Percentiles rank a stretch among this genome's conserved stretches.
Evolutionary conservation across 108 stramenopile species (phyloP).

Genomic region (Skeletonema marinoi): DNA sequence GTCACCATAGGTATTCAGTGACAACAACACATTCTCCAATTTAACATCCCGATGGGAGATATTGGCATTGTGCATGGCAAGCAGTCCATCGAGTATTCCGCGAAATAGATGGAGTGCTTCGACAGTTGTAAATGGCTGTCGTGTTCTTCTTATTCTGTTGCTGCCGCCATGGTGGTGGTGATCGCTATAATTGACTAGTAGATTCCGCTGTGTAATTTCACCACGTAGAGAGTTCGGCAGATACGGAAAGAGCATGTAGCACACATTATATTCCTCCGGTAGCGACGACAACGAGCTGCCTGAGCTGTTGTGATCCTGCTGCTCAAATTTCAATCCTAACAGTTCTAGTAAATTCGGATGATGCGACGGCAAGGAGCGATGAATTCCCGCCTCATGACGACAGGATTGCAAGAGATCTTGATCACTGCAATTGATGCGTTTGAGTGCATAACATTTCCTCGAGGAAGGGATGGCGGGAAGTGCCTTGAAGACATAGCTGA

Average conservation of each 20-base stretch:
- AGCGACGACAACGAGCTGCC: slow-evolving; percentile 42
- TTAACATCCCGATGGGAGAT: slow-evolving; percentile 86
- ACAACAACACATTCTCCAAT: slow-evolving; percentile 74
- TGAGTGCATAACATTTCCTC: slow-evolving; percentile 60
- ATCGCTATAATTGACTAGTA: slow-evolving; percentile 12
- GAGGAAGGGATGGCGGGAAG: not conserved
- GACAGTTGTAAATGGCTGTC: slow-evolving; percentile 17
- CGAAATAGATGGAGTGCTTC: slow-evolving; percentile 60
- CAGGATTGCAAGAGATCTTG: slow-evolving; percentile 59
- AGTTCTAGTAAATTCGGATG: slow-evolving; percentile 46
- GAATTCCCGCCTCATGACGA: slow-evolving; percentile 71
- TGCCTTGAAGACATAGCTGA: slow-evolving; percentile 70
- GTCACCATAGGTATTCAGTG: not conserved
- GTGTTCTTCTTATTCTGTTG: not conserved
- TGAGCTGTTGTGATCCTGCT: slow-evolving; percentile 3
- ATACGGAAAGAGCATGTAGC: slow-evolving; percentile 87
- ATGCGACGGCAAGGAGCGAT: slow-evolving; percentile 38
- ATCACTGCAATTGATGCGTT: slow-evolving; percentile 70
- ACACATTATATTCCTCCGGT: slow-evolving; percentile 33
- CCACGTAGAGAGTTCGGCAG: slow-evolving; percentile 59
- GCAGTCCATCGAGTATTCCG: slow-evolving; percentile 54
- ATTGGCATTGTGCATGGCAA: slow-evolving; percentile 63
- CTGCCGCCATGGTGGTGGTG: slow-evolving; percentile 13
- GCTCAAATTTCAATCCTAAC: slow-evolving; percentile 40
- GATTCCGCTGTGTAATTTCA: slow-evolving; percentile 67